These are phyloP conservation scores for Caloboletus firmus DNA, from an alignment of 1,284 basidiomycete genomes.

Conservation along the genomic window DNA sequence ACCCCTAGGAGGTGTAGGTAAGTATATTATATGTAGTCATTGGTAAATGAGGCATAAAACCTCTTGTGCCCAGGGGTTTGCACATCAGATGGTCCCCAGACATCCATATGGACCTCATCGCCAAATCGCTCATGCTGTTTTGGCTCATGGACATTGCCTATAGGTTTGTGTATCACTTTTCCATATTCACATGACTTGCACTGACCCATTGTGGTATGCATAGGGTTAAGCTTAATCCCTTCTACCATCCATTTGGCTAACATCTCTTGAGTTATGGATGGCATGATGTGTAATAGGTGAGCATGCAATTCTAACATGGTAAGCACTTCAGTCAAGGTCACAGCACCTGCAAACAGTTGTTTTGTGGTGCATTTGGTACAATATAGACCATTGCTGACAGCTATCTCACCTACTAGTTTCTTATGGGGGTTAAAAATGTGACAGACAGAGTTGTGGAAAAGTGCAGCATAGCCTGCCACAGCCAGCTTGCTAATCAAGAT, in stretches of 20 bases:
- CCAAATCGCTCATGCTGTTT: rapidly evolving
- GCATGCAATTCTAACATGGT: neutral
- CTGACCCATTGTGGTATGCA: neutral
- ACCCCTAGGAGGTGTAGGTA: neutral
- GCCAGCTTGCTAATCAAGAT: neutral
- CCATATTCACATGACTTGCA: neutral
- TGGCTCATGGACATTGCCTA: neutral
- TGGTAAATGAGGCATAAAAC: neutral
- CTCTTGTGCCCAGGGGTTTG: neutral
- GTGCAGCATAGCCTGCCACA: neutral
- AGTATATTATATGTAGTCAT: neutral
- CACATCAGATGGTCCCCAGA: neutral
- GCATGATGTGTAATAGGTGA: neutral
- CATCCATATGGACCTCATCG: neutral
- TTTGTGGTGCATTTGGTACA: neutral
- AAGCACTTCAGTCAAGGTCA: neutral
- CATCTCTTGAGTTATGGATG: neutral
- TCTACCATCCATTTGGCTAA: neutral
- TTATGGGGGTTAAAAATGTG: neutral
- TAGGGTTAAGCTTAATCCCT: neutral
- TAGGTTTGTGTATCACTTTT: neutral
- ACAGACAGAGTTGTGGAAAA: neutral
- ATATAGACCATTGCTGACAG: neutral
- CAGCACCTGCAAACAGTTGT: neutral
- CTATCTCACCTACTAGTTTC: neutral